Percentiles rank a stretch among this genome's conserved stretches.
phyloP scores from a whole-genome alignment of 768 basidiomycete genomes.

The Inosperma sp. region DNA sequence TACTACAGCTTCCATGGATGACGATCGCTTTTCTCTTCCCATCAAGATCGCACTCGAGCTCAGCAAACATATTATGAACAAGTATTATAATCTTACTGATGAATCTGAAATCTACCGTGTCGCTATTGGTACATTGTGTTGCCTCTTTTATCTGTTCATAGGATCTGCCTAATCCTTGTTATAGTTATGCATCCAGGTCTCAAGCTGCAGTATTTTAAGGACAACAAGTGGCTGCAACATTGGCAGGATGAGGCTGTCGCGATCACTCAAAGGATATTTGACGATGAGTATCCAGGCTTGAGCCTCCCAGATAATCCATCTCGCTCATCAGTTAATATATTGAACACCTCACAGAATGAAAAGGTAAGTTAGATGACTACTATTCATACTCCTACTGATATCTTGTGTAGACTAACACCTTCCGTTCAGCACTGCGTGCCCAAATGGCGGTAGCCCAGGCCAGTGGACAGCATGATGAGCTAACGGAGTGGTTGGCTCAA shows the following conservation, averaged over 20 bases:
- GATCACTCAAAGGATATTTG: not conserved
- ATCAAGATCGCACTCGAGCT: not conserved
- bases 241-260: not conserved
- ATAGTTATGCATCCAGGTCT: not conserved
- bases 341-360: not conserved
- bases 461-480: not conserved
- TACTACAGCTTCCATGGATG: not conserved
- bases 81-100: no score
- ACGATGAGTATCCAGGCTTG: not conserved
- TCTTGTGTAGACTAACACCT: not conserved
- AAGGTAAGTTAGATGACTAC: not conserved
- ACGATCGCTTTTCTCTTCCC: not conserved
- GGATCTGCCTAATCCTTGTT: not conserved
- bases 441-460: not conserved
- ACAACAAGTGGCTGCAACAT: not conserved
- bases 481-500: not conserved
- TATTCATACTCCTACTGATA: not conserved
- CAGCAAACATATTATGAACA: not conserved
- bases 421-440: no score
- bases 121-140: not conserved
- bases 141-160: not conserved
- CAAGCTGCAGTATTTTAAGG: conserved; percentile 3
- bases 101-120: no score
- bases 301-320: not conserved
- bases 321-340: not conserved